Base-by-base conservation (phyloP, 148 eudicot genomes). In the Amaranthus hypochondriacus region DNA sequence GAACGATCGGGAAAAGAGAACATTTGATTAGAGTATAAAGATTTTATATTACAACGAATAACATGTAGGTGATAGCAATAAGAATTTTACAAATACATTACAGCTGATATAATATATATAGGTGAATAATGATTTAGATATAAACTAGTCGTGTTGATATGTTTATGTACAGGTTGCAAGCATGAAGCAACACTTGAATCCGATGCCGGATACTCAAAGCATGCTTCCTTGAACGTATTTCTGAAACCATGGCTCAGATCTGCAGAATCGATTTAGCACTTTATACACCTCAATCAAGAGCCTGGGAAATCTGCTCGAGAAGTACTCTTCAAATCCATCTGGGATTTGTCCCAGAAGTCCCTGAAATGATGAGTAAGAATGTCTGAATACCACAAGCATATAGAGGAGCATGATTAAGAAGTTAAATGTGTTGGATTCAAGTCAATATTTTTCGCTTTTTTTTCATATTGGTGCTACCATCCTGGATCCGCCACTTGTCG, bases 321-420 rank as follows among this genome's bases (percentile, higher is more conserved):
- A 83, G 78, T 80, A 80, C 62, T 77, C 81, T 47, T 80, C 83
- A 55, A 83, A 77, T 74, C 83, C 83, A 64, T 77, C 86, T 39
- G 83, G 86, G 10, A 80, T 72, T 12, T 79, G 5, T 59, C 86
- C 83, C 42, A 83, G 75, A 56, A 83, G 74, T 15, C 68, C 74
- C 86, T 68, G 72, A 62, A 81, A 72, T 50, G 18, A 18, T 46
- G 48, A 55, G 48, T 13, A 7, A 14, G 59, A 63, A 39, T 9
- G 9, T 71, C 64, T 55, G 67, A 54, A 74, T 9, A 39, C 54
- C 57, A 43, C 54, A 61, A 9, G 56, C 7, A 15, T 39, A 7
- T 11, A 9, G 4, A 50, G 18, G 52, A 2, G 8, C 63, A 14
- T 14, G 10, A 10, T 18, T 54, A 46, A 15, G 7, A 28, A 21